Base-by-base conservation (phyloP, 768 basidiomycete genomes). In the Lentinula raphanica region DNA sequence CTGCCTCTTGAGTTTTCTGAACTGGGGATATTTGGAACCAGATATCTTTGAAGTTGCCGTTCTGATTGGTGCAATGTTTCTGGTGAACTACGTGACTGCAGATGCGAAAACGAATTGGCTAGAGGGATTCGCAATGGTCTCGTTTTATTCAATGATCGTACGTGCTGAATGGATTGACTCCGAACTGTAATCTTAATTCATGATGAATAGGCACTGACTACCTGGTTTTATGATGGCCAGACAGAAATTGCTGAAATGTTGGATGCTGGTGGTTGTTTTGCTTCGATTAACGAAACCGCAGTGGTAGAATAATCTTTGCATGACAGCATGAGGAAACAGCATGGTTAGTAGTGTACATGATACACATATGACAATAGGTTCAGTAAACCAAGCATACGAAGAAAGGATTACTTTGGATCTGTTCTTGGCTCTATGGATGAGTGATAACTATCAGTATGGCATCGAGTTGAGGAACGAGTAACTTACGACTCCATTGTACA, bases 51-150 rank as follows among this genome's bases (percentile, higher is more conserved):
- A 90, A 66, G 79, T 90, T 2, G 81, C 84, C 0, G 61, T 85
- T 21, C 70, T 90, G 32, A 67, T 91, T 3, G 86, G 82, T 1
- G 76, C 87, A 2, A 86, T 84, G 65, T 89, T 90, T 73, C 71
- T 90, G 49, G 88, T 90, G 54, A 91, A 91, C 69, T 89, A 87
- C 65, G 85, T 90, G 53, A 89, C 88, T 12, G 85, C 86, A 0
- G 88, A 90, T 65, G 74, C 82, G 13, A 89, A 90, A 69, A 90
- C 89, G 3, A 90, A 90, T 64, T 90, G 88, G 87, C 82, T 79
- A 1, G 88, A 90, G 71, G 87, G 89, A 15, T 74, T 77, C 44
- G 78, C 83, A 19, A 79, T 90, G 78, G 73, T 89, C 27, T 65
- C 80, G 27, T 87, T 88, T 68, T 90, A 89, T 66, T 48, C 76